Evolutionary conservation across 805 yeast genomes (phyloP), one percentile per base, ranked within the genome.

Genomic region (Candida montana): DNA sequence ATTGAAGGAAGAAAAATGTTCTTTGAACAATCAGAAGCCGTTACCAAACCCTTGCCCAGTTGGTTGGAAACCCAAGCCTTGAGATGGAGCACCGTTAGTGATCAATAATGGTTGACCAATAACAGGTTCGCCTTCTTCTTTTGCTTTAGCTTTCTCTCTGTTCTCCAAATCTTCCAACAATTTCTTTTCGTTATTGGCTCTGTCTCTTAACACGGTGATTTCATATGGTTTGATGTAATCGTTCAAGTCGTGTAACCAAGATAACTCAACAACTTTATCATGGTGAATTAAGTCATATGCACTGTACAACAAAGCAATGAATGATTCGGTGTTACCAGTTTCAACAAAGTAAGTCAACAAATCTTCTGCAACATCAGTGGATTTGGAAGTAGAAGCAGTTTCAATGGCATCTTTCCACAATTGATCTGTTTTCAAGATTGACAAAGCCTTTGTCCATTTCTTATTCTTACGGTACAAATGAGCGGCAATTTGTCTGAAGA

Each of bases 401-500:
- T 79, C 86, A 59, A 93, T 84, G 48, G 96, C 90, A 63, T 90
- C 97, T 44, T 83, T 72, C 98, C 97, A 93, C 55, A 93, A 73
- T 66, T 86, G 88, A 69, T 93, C 98, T 47, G 83, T 76, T 72
- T 93, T 93, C 58, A 89, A 76, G 48, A 93, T 79, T 3, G 90
- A 75, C 59, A 93, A 81, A 37, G 96, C 83, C 74, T 90, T 91
- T 61, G 68, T 74, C 83, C 88, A 93, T 64, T 93, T 91, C 77
- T 89, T 90, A 69, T 88, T 88, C 68, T 89, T 89, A 63, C 95
- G 80, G 75, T 85, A 93, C 51, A 93, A 74, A 53, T 89, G 78
- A 37, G 98, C 98, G 31, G 97, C 95, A 58, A 93, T 88, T 69
- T 88, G 95, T 68, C 97, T 83, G 75, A 93, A 93, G 71, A 89